phyloP scores from a whole-genome alignment of 345 rosid genomes.

The Linum trigynum region DNA sequence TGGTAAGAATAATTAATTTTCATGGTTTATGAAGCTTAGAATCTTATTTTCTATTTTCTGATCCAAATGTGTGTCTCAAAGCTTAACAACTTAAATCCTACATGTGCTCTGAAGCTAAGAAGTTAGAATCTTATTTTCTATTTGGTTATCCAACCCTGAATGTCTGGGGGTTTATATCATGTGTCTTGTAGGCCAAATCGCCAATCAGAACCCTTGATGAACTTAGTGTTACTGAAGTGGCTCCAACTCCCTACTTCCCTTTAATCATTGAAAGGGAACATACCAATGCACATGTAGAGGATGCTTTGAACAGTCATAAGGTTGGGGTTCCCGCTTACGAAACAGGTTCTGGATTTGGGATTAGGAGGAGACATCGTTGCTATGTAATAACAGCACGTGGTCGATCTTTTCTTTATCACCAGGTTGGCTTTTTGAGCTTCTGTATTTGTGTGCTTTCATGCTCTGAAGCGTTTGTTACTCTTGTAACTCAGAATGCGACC shows the following conservation, averaged over 20 bases:
- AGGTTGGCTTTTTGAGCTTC: conserved; percentile 28
- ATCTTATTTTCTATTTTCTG: too few species aligned
- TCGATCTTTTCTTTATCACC: conserved; percentile 83
- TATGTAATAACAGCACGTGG: conserved; percentile 62
- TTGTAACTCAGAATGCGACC: not conserved
- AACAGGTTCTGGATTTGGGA: conserved; percentile 45
- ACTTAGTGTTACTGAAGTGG: conserved; percentile 54
- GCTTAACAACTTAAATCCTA: not conserved
- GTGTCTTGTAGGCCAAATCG: conserved; percentile 56
- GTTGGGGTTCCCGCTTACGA: conserved; percentile 16
- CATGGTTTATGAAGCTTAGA: too few species aligned
- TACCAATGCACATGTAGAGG: conserved; percentile 19
- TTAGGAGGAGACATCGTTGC: conserved; percentile 52
- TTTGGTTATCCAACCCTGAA: not conserved
- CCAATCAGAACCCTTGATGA: conserved; percentile 74
- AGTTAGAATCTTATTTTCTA: too few species aligned
- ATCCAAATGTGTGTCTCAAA: too few species aligned
- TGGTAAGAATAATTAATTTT: too few species aligned
- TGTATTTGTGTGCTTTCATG: not conserved
- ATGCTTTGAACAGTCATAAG: conserved; percentile 11
- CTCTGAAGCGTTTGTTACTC: not conserved
- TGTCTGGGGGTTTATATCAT: conserved; percentile 2
- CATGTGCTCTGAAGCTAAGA: not conserved
- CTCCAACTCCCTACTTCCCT: conserved; percentile 58
- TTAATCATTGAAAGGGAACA: conserved; percentile 35